A percentile compares a stretch with the other conserved stretches of the same genome.
Conservation (phyloP, 2,329 filamentous ascomycete species). For the Aspergillus jensenii region DNA sequence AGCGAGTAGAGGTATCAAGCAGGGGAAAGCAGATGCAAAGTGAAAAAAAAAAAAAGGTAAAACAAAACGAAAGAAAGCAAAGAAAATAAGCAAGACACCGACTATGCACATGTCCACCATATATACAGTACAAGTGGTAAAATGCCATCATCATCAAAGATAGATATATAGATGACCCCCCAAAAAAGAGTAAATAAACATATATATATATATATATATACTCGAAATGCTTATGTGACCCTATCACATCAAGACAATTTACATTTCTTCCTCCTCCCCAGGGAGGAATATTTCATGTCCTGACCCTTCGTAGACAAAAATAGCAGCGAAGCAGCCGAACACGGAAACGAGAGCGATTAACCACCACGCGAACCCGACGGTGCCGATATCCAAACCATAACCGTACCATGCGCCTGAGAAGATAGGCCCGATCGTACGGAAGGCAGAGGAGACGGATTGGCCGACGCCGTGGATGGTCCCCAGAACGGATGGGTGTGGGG, state of each 20-base stretch:
- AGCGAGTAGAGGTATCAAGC: conserved; percentile 4
- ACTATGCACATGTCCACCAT: conserved; percentile 17
- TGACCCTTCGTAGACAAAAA: conserved; percentile 64
- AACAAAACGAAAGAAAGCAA: background rate
- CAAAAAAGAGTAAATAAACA: background rate
- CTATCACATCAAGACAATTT: background rate
- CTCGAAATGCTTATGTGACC: background rate
- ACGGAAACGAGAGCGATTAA: conserved; percentile 54
- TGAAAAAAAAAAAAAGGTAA: background rate
- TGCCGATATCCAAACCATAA: conserved; percentile 52
- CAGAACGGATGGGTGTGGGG: conserved; percentile 59
- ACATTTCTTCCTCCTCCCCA: conserved; percentile 37
- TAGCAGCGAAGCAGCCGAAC: conserved; percentile 58
- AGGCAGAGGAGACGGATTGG: conserved; percentile 55
- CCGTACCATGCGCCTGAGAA: conserved; percentile 58
- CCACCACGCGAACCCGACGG: conserved; percentile 61
- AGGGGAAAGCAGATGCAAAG: background rate
- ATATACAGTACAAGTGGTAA: conserved; percentile 10
- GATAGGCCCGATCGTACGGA: conserved; percentile 58
- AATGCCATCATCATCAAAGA: background rate
- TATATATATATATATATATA: background rate
- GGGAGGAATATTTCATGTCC: conserved; percentile 57
- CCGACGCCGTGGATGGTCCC: conserved; percentile 61
- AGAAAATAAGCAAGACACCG: conserved; percentile 12
- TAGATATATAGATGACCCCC: background rate